These are phyloP conservation scores for Talaromyces trachyspermus DNA, from an alignment of 495 filamentous ascomycete genomes.

Conservation along the genomic window DNA sequence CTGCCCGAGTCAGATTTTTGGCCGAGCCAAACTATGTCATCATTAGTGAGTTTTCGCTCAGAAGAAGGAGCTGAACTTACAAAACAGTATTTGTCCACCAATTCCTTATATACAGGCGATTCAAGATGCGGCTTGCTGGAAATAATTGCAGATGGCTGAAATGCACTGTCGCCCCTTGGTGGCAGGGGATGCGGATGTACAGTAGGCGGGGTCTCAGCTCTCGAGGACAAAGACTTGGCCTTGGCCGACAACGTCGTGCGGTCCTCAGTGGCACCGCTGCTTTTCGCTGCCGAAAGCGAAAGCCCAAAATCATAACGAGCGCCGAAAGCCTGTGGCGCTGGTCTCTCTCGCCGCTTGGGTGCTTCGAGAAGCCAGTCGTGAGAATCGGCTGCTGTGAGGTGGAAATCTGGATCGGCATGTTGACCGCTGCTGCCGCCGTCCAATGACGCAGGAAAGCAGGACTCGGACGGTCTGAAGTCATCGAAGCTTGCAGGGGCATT, in stretches of 20 bases:
- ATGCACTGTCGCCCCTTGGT: constrained; percentile 8
- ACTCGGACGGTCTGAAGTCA: constrained; percentile 52
- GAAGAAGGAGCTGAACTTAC: constrained; percentile 53
- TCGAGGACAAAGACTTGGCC: constrained; percentile 22
- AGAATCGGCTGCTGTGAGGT: constrained; percentile 19
- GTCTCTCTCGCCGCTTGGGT: constrained; percentile 48
- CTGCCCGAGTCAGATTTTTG: constrained; percentile 24
- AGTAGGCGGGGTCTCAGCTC: constrained; percentile 1
- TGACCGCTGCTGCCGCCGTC: constrained; percentile 47
- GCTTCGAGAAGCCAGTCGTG: constrained; percentile 31
- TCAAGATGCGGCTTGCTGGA: constrained; percentile 62
- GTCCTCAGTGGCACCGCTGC: constrained; percentile 43
- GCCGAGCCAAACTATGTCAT: constrained; percentile 41
- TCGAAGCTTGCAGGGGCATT: constrained; percentile 54
- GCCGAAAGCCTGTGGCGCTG: constrained; percentile 70
- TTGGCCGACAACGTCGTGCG: constrained; percentile 35
- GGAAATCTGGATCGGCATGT: constrained; percentile 42
- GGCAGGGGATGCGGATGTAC: constrained; percentile 6
- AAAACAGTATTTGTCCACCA: constrained; percentile 97
- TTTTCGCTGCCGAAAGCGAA: constrained; percentile 74
- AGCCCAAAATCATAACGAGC: constrained; percentile 91
- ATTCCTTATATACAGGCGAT: constrained; percentile 83
- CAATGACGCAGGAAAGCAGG: constrained; percentile 50
- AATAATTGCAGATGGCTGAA: constrained; percentile 41
- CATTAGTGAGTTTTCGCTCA: constrained; percentile 18